phyloP scores from a whole-genome alignment of 345 rosid genomes.

The sweet orange (Citrus sinensis) region DNA sequence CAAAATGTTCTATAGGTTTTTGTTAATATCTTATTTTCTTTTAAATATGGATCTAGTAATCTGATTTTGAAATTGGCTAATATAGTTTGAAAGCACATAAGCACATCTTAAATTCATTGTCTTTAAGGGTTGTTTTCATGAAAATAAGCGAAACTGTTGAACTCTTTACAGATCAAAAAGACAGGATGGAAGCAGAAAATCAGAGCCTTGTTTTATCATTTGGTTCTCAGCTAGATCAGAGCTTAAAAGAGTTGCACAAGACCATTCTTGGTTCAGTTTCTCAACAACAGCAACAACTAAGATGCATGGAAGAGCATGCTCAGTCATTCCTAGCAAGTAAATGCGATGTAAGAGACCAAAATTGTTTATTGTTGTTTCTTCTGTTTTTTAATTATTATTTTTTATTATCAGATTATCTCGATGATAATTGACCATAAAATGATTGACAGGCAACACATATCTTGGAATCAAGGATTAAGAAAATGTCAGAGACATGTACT shows the following conservation, averaged over 20 bases:
- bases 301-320: slow-evolving; percentile 75
- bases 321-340: slow-evolving; percentile 64
- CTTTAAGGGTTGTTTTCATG: background rate
- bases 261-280: slow-evolving; percentile 70
- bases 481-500: slow-evolving; percentile 45
- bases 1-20: background rate
- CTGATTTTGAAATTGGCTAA: background rate
- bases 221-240: slow-evolving; percentile 87
- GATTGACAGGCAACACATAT: slow-evolving; percentile 56
- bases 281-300: slow-evolving; percentile 79
- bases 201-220: slow-evolving; percentile 58
- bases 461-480: slow-evolving; percentile 56
- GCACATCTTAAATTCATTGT: background rate
- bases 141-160: background rate
- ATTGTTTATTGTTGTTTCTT: background rate
- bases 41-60: background rate
- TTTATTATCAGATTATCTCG: background rate
- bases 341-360: slow-evolving; percentile 62
- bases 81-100: background rate
- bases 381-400: background rate
- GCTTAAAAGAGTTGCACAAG: slow-evolving; percentile 63
- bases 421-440: slow-evolving; percentile 9
- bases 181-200: slow-evolving; percentile 73
- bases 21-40: background rate
- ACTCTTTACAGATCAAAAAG: slow-evolving; percentile 59